Base-by-base conservation (phyloP, 2,329 filamentous ascomycete genomes). In the Aspergillus sp. region DNA sequence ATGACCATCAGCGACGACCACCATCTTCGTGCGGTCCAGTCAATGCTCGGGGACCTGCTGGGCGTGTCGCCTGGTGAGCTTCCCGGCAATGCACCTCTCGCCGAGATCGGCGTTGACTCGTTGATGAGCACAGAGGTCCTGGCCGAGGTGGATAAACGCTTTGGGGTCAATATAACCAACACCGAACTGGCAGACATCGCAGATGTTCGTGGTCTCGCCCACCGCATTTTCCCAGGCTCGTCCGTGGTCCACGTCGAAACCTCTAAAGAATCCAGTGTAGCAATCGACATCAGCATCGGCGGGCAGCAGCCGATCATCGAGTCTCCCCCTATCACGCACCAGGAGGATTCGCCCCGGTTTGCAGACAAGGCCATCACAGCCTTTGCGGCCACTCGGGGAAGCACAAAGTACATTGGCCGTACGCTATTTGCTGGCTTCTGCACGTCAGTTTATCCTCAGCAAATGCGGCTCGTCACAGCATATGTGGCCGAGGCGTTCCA, bases 401-500 rank as follows among this genome's bases (percentile, higher is more conserved):
- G 25, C 25, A 28, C 25, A 28, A 47, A 46, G n/a, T 25, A 17
- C 13, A n/a, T 8, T 0, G 17, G 55, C 19, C 6, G 4, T 11
- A 64, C 64, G 2, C 15, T 52, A 4, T 65, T 63, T 43, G 7
- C 51, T 11, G 51, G 54, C n/a, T 71, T 69, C 57, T 68, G 50
- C 30, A 11, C 23, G 6, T 13, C 53, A 1, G 63, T 65, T 2
- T 69, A 67, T 51, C 72, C 71, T 0, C 23, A 57, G 3, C 73
- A 75, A 52, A 57, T 65, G 19, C 13, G 57, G 17, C 66, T 75
- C 5, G 65, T 69, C 22, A 52, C 69, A 4, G 64, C 68, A 0
- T 69, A 72, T 41, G 59, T 70, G 19, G 62, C 72, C 0, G 70
- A 74, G 54, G 71, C 72, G 1, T 77, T 75, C 47, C 41, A 22